Conservation (phyloP, 768 basidiomycete species). For the Collybia nuda region DNA sequence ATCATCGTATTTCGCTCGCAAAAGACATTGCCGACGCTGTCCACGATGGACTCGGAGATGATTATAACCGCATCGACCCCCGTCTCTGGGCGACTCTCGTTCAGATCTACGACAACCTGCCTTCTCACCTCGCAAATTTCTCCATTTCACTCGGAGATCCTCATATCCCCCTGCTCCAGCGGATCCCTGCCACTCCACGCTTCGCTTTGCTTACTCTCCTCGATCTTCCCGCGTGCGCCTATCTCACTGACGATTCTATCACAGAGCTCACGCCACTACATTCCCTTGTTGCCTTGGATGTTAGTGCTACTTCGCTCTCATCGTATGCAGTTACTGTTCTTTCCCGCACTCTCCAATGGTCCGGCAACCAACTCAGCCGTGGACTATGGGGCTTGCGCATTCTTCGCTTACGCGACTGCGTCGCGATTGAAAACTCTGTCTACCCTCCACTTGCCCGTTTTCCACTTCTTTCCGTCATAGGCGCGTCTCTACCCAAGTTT, state of each 20-base stretch:
- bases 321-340: slow-evolving; percentile 53
- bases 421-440: slow-evolving; percentile 41
- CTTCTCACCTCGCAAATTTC: slow-evolving; percentile 38
- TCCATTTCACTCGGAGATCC: slow-evolving; percentile 52
- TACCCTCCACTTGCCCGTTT: slow-evolving; percentile 44
- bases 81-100: slow-evolving; percentile 61
- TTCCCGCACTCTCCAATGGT: slow-evolving; percentile 42
- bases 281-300: slow-evolving; percentile 63
- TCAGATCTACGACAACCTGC: slow-evolving; percentile 59
- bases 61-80: slow-evolving; percentile 49
- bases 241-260: slow-evolving; percentile 61
- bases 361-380: slow-evolving; percentile 19
- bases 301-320: slow-evolving; percentile 51
- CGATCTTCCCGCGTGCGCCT: slow-evolving; percentile 51
- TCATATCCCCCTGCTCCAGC: slow-evolving; percentile 56
- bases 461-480: slow-evolving; percentile 60
- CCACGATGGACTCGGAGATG: slow-evolving; percentile 31
- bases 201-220: slow-evolving; percentile 70
- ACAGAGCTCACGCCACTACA: slow-evolving; percentile 49
- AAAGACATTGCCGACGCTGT: slow-evolving; percentile 18
- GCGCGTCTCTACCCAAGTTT: slow-evolving; percentile 30
- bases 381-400: slow-evolving; percentile 64
- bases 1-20: slow-evolving; percentile 12
- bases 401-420: slow-evolving; percentile 55
- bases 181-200: slow-evolving; percentile 47